These are phyloP conservation scores for Aureobasidium sp. DNA, from an alignment of 2,329 filamentous ascomycete genomes.

Conservation along the genomic window DNA sequence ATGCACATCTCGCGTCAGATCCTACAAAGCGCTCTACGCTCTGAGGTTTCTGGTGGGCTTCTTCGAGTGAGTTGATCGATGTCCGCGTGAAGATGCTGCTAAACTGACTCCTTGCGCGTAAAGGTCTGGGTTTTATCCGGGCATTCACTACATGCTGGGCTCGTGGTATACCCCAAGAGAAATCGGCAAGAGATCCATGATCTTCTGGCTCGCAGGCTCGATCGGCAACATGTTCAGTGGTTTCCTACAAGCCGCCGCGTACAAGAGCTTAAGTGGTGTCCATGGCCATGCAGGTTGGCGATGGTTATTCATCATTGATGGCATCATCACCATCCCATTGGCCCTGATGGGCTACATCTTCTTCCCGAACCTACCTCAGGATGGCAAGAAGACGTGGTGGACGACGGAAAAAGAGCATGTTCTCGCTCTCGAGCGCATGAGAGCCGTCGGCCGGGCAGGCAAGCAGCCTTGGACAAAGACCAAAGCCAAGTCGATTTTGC, in stretches of 20 bases:
- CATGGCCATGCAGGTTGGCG: neutral
- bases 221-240: conserved; percentile 56
- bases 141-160: conserved; percentile 59
- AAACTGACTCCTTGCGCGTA: neutral
- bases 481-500: conserved; percentile 14
- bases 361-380: conserved; percentile 57
- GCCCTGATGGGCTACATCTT: conserved; percentile 61
- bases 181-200: conserved; percentile 57
- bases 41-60: conserved; percentile 45
- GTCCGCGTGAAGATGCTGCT: neutral
- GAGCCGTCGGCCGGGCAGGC: conserved; percentile 13
- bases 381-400: conserved; percentile 22
- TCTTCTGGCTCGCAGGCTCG: conserved; percentile 56
- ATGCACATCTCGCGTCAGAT: conserved; percentile 42
- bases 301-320: conserved; percentile 60
- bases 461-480: conserved; percentile 19
- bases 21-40: conserved; percentile 43
- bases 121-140: conserved; percentile 57
- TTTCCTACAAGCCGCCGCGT: conserved; percentile 36
- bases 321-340: conserved; percentile 62
- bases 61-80: conserved; percentile 47
- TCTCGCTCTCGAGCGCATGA: conserved; percentile 18
- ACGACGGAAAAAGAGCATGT: conserved; percentile 18
- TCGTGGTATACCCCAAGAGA: conserved; percentile 59
- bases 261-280: conserved; percentile 23